A percentile compares a stretch with the other conserved stretches of the same genome.
These are phyloP conservation scores for Tetrahymena elliotti DNA, from an alignment of 73 alveolate species.

Conservation along the genomic window DNA sequence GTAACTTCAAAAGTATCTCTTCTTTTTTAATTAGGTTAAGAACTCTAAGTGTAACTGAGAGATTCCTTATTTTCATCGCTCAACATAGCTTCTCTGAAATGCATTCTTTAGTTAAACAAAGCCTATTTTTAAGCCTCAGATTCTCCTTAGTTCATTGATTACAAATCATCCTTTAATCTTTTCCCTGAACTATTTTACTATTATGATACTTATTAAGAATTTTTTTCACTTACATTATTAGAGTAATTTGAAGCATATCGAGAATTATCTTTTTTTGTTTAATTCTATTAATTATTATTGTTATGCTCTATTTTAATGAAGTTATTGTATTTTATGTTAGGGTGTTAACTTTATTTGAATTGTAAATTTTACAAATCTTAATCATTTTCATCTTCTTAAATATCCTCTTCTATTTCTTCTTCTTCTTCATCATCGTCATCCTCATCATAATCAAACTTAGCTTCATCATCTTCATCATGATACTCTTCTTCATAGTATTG, in stretches of 20 bases:
- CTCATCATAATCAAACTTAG: background rate
- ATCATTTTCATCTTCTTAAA: background rate
- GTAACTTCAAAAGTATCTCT: background rate
- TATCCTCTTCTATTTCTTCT: background rate
- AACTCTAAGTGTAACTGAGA: background rate
- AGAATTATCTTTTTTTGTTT: background rate
- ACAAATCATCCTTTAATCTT: background rate
- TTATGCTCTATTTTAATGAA: background rate
- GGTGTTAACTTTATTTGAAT: too few species aligned
- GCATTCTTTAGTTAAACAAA: background rate
- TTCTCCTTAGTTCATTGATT: background rate
- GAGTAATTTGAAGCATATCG: background rate
- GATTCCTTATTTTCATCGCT: background rate
- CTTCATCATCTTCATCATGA: background rate
- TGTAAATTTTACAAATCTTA: too few species aligned
- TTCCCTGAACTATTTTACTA: background rate
- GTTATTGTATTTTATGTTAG: background rate
- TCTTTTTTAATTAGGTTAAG: background rate
- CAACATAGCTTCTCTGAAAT: background rate
- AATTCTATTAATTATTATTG: background rate
- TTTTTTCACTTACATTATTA: background rate
- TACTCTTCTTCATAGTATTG: background rate
- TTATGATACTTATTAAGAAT: background rate
- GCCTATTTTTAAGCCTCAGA: background rate
- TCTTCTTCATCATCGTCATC: background rate